phyloP scores from a whole-genome alignment of 495 filamentous ascomycete genomes.

The Penicillium daleae region DNA sequence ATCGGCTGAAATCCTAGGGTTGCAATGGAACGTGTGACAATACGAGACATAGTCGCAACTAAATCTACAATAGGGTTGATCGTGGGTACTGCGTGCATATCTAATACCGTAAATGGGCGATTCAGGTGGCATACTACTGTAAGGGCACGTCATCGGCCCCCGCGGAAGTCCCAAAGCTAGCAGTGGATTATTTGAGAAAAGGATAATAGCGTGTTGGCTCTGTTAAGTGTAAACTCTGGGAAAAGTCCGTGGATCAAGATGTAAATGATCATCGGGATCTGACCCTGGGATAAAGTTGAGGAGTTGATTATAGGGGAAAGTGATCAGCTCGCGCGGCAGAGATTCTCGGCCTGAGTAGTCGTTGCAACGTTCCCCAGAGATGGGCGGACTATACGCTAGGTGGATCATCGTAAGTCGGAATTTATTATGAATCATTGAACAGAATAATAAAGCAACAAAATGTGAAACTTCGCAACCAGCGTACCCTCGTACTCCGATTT shows the following conservation, averaged over 20 bases:
- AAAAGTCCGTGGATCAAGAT: neutral
- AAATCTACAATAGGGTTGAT: slow-evolving; percentile 26
- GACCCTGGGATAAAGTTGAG: neutral
- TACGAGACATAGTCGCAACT: slow-evolving; percentile 27
- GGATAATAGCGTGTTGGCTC: neutral
- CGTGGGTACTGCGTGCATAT: slow-evolving; percentile 1
- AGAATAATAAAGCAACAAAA: neutral
- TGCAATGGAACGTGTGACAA: slow-evolving; percentile 29
- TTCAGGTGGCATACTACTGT: slow-evolving; percentile 9
- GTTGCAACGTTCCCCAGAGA: slow-evolving; percentile 2
- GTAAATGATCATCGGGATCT: slow-evolving; percentile 5
- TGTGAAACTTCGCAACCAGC: slow-evolving; percentile 5
- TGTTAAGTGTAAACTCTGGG: neutral
- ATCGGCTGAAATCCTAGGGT: slow-evolving; percentile 15
- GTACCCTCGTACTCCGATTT: neutral
- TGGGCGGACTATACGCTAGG: neutral
- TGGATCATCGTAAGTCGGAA: slow-evolving; percentile 21
- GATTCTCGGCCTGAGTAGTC: neutral
- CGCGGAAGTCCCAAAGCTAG: neutral
- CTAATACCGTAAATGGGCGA: neutral
- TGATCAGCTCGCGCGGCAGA: slow-evolving; percentile 7
- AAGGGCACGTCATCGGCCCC: slow-evolving; percentile 25
- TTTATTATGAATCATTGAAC: slow-evolving; percentile 24
- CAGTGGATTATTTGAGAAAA: neutral
- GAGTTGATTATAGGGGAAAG: neutral